Conservation (phyloP, 2,329 filamentous ascomycete genomes). For the Didymosphaeria variabile region DNA sequence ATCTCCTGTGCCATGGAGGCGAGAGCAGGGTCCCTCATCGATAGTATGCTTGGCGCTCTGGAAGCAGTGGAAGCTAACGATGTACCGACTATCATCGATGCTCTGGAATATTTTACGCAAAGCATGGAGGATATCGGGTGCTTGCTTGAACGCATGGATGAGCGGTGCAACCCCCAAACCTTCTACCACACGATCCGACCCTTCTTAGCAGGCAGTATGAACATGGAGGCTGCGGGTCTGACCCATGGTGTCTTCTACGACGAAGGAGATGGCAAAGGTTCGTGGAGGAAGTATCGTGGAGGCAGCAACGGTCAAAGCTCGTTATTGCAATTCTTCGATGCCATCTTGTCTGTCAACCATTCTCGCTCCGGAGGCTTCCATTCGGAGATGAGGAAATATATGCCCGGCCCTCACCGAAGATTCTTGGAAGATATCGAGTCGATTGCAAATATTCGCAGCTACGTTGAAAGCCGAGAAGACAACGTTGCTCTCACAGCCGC, state of each 20-base stretch:
- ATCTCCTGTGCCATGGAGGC: slow-evolving; percentile 64
- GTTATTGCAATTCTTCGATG: slow-evolving; percentile 63
- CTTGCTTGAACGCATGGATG: slow-evolving; percentile 61
- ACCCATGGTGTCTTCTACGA: slow-evolving; percentile 64
- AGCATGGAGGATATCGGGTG: slow-evolving; percentile 52
- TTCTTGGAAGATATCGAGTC: slow-evolving; percentile 59
- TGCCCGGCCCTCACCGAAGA: slow-evolving; percentile 62
- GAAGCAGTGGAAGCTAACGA: slow-evolving; percentile 55
- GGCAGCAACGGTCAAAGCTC: slow-evolving; percentile 66
- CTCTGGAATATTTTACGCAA: slow-evolving; percentile 52
- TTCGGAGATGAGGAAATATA: slow-evolving; percentile 63
- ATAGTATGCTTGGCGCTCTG: slow-evolving; percentile 58
- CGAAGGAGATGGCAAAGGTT: slow-evolving; percentile 56
- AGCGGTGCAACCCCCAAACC: slow-evolving; percentile 57
- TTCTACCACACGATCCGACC: slow-evolving; percentile 64
- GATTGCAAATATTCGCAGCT: slow-evolving; percentile 57
- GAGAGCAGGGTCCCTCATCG: slow-evolving; percentile 57
- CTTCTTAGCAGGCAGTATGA: slow-evolving; percentile 62
- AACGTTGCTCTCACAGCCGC: slow-evolving; percentile 51
- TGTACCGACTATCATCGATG: slow-evolving; percentile 46
- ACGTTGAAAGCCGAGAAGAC: slow-evolving; percentile 48
- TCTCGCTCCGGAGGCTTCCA: slow-evolving; percentile 46
- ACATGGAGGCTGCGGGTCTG: slow-evolving; percentile 61
- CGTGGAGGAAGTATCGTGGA: slow-evolving; percentile 62
- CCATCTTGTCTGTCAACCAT: slow-evolving; percentile 61